Evolutionary conservation across 169 alveolate genomes (phyloP), one percentile per base, ranked within the genome.

Genomic region (Babesia ovis): DNA sequence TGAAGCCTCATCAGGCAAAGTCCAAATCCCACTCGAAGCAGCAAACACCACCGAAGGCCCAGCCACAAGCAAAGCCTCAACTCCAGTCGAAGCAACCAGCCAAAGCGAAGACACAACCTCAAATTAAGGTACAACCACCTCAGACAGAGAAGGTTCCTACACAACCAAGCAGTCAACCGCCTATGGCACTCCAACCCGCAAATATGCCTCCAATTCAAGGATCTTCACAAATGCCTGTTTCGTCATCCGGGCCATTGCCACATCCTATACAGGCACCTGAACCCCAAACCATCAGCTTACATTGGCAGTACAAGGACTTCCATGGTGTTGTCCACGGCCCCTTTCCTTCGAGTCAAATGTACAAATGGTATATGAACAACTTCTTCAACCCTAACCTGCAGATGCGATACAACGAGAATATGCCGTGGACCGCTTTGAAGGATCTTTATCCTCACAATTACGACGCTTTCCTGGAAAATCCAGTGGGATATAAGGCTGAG

Each of bases 231-330:
- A 22, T 61, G 42, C 56, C 32, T 3, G 29, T 60, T 60, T 20
- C 54, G 35, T 37, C 43, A 9, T 11, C 46, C 22, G 37, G 6
- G 27, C 41, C n/a, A 11, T 8, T 35, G 18, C 56, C 45, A 16
- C 58, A 12, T 0, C 72, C 37, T 5, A 12, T 18, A 20, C 5
- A 57, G 51, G 23, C 11, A 14, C 51, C 46, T 2, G 31, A 11
- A n/a, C 48, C 57, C 16, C 42, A 1, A 22, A 55, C 68, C 0
- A 61, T 71, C 16, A 66, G 66, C n/a, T 51, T 81, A 29, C 75
- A 70, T 29, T 89, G 94, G 94, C 94, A 85, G 55, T 89, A 89
- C 69, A 85, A 73, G 83, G 94, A 89, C 46, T 89, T 89, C 20
- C 77, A 83, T 42, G 94, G 94, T 9, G 66, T 67, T 64, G 71